Evolutionary conservation across 202 grass and related monocot species (phyloP), one percentile per base, ranked within the genome.

Genomic region (Panicum virgatum): DNA sequence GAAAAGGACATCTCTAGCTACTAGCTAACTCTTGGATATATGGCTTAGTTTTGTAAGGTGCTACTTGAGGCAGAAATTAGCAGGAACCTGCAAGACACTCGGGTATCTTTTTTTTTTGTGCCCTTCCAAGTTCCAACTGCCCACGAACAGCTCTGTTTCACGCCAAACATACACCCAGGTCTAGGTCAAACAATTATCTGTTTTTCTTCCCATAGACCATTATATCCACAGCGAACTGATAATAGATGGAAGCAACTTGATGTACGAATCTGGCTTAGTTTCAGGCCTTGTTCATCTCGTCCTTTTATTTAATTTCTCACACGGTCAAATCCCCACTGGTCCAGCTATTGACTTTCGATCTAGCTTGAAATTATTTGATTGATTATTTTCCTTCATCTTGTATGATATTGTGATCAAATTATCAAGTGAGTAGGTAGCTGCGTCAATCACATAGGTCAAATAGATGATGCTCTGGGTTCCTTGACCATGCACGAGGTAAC

Each of bases 261-360:
- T 38, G 62, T 5, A 79, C 39, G 3, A 78, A 48, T 16, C 54
- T 70, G 43, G 2, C 10, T 48, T 10, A 27, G 16, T 78, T 85
- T 63, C 73, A 15, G 25, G 54, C 11, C 70, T 32, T 85, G 54
- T 78, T 78, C 56, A 85, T 71, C 63, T 2, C 40, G 37, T 69
- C 12, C 22, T 9, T 38, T 8, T 9, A 34, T 25, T 9, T 19
- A 23, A 23, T 36, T 47, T 22, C 19, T 12, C 12, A 16, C 29
- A 3, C 18, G 34, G 36, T 5, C n/a, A 79, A 42, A 50, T 44
- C 38, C 62, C 16, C 23, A 38, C 47, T 45, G 13, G 1, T 45
- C 47, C 7, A n/a, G 6, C 22, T 62, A 25, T 51, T 63, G 22
- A 74, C 52, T 60, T 68, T 48, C 20, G 50, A 48, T n/a, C 12